Conservation (phyloP, 164 flowering plant species). For the Echeveria elegans region DNA sequence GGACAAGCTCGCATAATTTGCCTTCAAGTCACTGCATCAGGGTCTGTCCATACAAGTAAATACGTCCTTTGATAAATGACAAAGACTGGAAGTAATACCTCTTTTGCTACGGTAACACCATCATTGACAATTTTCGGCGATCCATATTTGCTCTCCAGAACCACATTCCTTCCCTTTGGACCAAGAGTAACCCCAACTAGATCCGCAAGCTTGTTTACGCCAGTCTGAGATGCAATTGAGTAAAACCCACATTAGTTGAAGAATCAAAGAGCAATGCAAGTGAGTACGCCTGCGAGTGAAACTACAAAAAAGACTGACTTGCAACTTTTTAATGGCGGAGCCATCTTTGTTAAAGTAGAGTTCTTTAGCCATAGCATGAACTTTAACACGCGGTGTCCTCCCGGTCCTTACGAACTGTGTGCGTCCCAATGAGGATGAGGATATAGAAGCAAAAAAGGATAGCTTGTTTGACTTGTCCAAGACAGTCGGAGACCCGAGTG, state of each 20-base stretch:
- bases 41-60: not conserved
- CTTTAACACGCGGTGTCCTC: slow-evolving; percentile 28
- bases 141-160: too few relatives aligned
- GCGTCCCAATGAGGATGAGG: slow-evolving; percentile 37
- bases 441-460: slow-evolving; percentile 53
- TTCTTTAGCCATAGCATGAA: slow-evolving; percentile 80
- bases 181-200: too few relatives aligned
- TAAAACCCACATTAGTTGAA: not conserved
- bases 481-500: slow-evolving; percentile 53
- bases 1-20: not conserved
- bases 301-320: slow-evolving; percentile 53
- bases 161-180: too few relatives aligned
- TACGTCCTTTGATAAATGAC: not conserved
- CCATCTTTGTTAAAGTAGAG: slow-evolving; percentile 96
- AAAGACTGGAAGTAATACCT: slow-evolving; percentile 24
- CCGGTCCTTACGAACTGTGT: slow-evolving; percentile 25
- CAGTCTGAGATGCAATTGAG: slow-evolving; percentile 29
- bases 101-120: slow-evolving; percentile 95
- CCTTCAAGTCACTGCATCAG: not conserved
- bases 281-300: not conserved
- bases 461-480: slow-evolving; percentile 32
- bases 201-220: too few relatives aligned
- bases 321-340: slow-evolving; percentile 73
- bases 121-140: too few relatives aligned
- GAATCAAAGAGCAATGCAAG: not conserved